phyloP scores from a whole-genome alignment of 2,329 filamentous ascomycete species.

The Cadophora gregata region DNA sequence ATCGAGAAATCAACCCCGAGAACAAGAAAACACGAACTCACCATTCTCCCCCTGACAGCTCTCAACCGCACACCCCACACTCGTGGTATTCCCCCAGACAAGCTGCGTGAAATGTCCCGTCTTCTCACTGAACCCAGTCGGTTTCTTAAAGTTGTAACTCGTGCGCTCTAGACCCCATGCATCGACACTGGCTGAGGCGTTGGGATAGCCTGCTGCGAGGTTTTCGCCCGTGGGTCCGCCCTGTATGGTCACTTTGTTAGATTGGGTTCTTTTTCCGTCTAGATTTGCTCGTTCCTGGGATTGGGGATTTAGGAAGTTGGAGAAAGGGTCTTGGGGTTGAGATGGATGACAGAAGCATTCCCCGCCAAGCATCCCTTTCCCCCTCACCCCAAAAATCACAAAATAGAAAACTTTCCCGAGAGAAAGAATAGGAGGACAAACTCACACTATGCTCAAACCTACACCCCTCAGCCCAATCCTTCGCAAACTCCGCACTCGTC shows the following conservation, averaged over 20 bases:
- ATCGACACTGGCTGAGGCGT: slow-evolving; percentile 63
- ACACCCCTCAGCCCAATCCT: slow-evolving; percentile 54
- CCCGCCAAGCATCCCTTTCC: background rate
- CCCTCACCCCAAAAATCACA: background rate
- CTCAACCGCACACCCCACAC: slow-evolving; percentile 59
- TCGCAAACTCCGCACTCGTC: slow-evolving; percentile 63
- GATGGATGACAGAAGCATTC: too few species aligned
- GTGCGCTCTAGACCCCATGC: slow-evolving; percentile 68
- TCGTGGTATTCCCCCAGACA: slow-evolving; percentile 69
- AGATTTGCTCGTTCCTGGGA: background rate
- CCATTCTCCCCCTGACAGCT: slow-evolving; percentile 51
- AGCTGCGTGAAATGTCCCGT: slow-evolving; percentile 78
- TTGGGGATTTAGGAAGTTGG: too few species aligned
- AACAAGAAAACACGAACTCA: slow-evolving; percentile 30
- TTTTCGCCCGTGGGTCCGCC: slow-evolving; percentile 76
- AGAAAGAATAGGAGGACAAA: too few species aligned
- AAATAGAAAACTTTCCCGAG: background rate
- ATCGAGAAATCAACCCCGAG: background rate
- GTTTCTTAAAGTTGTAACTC: slow-evolving; percentile 63
- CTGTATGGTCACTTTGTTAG: slow-evolving; percentile 36
- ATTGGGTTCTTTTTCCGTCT: too few species aligned
- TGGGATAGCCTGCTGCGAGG: slow-evolving; percentile 69
- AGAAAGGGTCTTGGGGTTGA: too few species aligned
- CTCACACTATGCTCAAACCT: slow-evolving; percentile 58
- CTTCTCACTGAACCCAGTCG: slow-evolving; percentile 57